These are phyloP conservation scores for Talaromyces pinophilus DNA, from an alignment of 2,329 filamentous ascomycete species.

Conservation along the genomic window DNA sequence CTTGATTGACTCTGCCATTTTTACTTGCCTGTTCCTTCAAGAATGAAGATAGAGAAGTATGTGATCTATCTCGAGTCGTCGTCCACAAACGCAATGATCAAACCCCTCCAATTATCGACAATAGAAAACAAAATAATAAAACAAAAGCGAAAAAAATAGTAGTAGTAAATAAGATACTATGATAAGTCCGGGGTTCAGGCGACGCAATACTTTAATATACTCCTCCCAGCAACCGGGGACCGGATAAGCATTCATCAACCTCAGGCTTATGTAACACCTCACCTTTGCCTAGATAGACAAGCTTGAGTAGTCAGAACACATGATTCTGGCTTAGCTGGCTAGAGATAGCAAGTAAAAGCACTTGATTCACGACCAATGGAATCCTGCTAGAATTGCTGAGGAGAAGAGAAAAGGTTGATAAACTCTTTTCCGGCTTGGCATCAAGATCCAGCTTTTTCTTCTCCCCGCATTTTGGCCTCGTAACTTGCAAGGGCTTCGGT, in stretches of 20 bases:
- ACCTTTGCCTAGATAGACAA: background rate
- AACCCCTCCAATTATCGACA: background rate
- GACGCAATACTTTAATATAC: background rate
- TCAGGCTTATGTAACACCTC: background rate
- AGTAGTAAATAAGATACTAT: background rate
- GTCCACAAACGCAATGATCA: background rate
- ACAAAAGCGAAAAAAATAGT: background rate
- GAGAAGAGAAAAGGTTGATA: slow-evolving; percentile 6
- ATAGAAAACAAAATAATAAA: background rate
- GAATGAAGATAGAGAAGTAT: background rate
- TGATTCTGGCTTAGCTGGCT: background rate
- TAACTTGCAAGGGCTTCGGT: background rate
- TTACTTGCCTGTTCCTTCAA: background rate
- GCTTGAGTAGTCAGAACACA: background rate
- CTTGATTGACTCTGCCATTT: slow-evolving; percentile 34
- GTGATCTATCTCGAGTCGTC: background rate
- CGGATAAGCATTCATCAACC: slow-evolving; percentile 20
- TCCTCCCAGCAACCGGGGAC: background rate
- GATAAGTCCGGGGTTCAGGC: background rate
- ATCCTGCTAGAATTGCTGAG: background rate
- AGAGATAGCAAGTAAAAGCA: background rate
- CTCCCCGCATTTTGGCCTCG: slow-evolving; percentile 14
- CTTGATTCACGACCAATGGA: background rate
- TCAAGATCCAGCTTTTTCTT: background rate
- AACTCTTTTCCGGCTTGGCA: slow-evolving; percentile 24